Evolutionary conservation across 129 eudicot genomes (phyloP), one percentile per base, ranked within the genome.

Genomic region (Solidago caesia): DNA sequence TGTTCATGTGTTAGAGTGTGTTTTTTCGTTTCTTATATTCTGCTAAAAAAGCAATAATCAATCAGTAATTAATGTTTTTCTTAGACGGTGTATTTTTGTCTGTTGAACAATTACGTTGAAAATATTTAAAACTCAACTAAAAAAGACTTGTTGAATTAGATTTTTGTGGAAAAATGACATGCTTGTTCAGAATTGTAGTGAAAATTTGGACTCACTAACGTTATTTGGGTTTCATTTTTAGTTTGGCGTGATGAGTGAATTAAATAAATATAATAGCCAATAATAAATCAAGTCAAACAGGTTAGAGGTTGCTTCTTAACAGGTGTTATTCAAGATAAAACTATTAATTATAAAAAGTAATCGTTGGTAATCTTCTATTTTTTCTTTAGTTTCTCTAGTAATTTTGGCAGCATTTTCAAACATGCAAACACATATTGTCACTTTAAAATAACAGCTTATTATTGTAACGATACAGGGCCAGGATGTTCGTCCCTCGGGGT

Each of bases 401-500:
- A 33, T 33, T 33, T 33, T 33, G 39, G 2, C 3, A 33, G 39
- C 3, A 33, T 33, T 33, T 33, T 33, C 39, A 33, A 33, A 33
- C 39, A 33, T 33, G 39, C 39, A 33, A 33, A 33, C 39, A 21
- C 59, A 53, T 21, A 4, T 53, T 53, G 16, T 4, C 16, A n/a
- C 25, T 53, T 53, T 53, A 14, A 53, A 53, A 12, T 21, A 4
- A 4, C 6, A 53, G 0, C 59, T 53, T 14, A 53, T 53, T 14
- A 53, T 53, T 26, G 11, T 82, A 25, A 46, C 8, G 64, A 25
- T 29, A 56, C 82, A 87, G 88, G 88, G 16, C 92, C 88, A 13
- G 92, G 92, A 52, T 87, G 92, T 60, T 87, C 92, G 4, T 87
- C 87, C 8, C 83, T 87, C 5, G 92, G 92, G 8, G 77, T 82